Evolutionary conservation across 805 yeast species (phyloP).

Genomic region (Pichia phayaonensis): DNA sequence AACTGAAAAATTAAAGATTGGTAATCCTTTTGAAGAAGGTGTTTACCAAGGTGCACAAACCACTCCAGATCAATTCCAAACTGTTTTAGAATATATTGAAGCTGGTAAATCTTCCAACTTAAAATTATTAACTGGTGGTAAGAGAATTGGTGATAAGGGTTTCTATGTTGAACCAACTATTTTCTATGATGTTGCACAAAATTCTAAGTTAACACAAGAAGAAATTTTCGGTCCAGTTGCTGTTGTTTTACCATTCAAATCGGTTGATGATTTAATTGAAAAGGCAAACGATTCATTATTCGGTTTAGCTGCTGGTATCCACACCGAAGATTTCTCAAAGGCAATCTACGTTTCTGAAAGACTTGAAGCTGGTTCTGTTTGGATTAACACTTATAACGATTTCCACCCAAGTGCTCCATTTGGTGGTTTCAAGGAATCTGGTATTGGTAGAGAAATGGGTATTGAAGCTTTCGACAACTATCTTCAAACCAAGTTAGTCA

Average conservation of each 20-base stretch:
- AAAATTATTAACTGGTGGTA: slow-evolving; percentile 64
- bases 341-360: slow-evolving; percentile 57
- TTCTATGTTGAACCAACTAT: slow-evolving; percentile 68
- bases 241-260: slow-evolving; percentile 57
- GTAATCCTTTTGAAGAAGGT: slow-evolving; percentile 64
- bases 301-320: slow-evolving; percentile 79
- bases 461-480: slow-evolving; percentile 67
- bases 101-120: slow-evolving; percentile 65
- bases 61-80: slow-evolving; percentile 59
- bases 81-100: slow-evolving; percentile 59
- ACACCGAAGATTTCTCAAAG: slow-evolving; percentile 54
- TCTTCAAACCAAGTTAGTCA: slow-evolving; percentile 69
- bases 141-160: slow-evolving; percentile 56
- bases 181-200: slow-evolving; percentile 58
- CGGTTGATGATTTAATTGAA: slow-evolving; percentile 58
- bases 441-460: slow-evolving; percentile 87
- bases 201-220: slow-evolving; percentile 57
- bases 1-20: slow-evolving; percentile 56
- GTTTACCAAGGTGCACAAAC: slow-evolving; percentile 76
- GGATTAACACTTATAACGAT: slow-evolving; percentile 77
- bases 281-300: slow-evolving; percentile 65
- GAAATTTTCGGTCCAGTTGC: slow-evolving; percentile 82
- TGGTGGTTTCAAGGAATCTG: slow-evolving; percentile 76
- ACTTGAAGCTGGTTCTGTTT: slow-evolving; percentile 68
- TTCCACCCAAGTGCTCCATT: slow-evolving; percentile 71